Percentiles rank a stretch among this genome's conserved stretches.
These are phyloP conservation scores for Phaseolus lunatus DNA, from an alignment of 306 rosid genomes.

Conservation along the genomic window DNA sequence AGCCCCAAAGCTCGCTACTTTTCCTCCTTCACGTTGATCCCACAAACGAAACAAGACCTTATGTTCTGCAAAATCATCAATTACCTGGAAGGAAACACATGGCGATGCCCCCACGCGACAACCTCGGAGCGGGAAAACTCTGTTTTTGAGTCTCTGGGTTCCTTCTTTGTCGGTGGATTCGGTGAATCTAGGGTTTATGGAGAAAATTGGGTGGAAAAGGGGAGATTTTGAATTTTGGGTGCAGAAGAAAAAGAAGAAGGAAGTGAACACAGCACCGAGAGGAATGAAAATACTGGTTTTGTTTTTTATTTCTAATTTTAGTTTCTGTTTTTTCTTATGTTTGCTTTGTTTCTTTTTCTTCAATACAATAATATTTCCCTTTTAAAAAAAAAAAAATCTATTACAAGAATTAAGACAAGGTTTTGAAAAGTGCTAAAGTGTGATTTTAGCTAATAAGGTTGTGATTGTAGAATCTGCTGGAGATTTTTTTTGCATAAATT, in stretches of 20 bases:
- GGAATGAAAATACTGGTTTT: slow-evolving; percentile 3
- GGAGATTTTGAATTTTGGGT: slow-evolving; percentile 38
- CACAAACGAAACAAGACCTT: slow-evolving; percentile 10
- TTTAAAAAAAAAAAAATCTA: not conserved
- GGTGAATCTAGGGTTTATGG: slow-evolving; percentile 53
- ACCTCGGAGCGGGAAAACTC: slow-evolving; percentile 16
- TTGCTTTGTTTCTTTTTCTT: not conserved
- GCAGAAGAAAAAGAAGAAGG: not conserved
- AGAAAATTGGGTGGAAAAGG: slow-evolving; percentile 26
- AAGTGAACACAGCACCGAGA: slow-evolving; percentile 17
- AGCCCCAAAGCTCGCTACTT: slow-evolving; percentile 37
- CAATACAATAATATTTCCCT: not conserved
- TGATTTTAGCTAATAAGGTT: not conserved
- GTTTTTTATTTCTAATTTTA: not conserved
- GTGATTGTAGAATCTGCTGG: not conserved
- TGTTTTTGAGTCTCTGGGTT: slow-evolving; percentile 8
- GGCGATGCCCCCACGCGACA: slow-evolving; percentile 29
- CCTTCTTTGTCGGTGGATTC: not conserved
- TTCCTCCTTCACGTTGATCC: not conserved
- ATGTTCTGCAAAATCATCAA: slow-evolving; percentile 16
- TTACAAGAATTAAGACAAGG: not conserved
- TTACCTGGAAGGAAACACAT: slow-evolving; percentile 19
- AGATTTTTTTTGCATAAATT: not conserved
- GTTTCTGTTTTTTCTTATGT: not conserved
- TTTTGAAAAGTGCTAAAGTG: not conserved